Evolutionary conservation across 768 basidiomycete species (phyloP).

Genomic region (Mycena haematopus): DNA sequence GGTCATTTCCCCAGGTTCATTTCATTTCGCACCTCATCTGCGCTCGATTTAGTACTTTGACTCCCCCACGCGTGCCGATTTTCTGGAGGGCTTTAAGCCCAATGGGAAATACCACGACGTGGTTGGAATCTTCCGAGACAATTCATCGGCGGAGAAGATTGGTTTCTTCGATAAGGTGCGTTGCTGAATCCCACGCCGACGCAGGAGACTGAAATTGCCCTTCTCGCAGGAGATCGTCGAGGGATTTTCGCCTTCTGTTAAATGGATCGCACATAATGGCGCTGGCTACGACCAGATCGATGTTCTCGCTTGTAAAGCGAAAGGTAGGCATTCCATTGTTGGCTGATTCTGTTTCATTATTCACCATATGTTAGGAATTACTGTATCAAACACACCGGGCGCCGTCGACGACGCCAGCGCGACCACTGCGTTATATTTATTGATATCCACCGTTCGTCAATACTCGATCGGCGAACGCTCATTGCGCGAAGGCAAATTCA

Average conservation of each 20-base stretch:
- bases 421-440: slow-evolving; percentile 83
- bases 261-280: slow-evolving; percentile 92
- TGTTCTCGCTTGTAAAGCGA: slow-evolving; percentile 71
- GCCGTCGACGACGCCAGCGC: slow-evolving; percentile 93
- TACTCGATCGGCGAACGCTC: slow-evolving; percentile 70
- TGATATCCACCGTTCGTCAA: slow-evolving; percentile 79
- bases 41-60: slow-evolving; percentile 50
- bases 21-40: slow-evolving; percentile 38
- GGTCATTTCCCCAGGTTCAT: slow-evolving; percentile 38
- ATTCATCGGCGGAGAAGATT: slow-evolving; percentile 65
- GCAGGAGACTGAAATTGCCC: slow-evolving; percentile 59
- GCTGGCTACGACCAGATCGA: slow-evolving; percentile 94
- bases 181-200: slow-evolving; percentile 33
- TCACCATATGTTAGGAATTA: slow-evolving; percentile 58
- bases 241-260: slow-evolving; percentile 68
- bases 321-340: slow-evolving; percentile 50
- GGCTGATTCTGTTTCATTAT: neutral
- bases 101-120: slow-evolving; percentile 78
- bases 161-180: slow-evolving; percentile 73
- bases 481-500: slow-evolving; percentile 66
- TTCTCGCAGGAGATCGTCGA: slow-evolving; percentile 78
- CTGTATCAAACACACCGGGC: slow-evolving; percentile 86
- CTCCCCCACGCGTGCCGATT: slow-evolving; percentile 68
- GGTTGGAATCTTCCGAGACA: slow-evolving; percentile 82
- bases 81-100: slow-evolving; percentile 65